Evolutionary conservation across 805 yeast genomes (phyloP).

Genomic region (Cyberlindnera euphorbiae): DNA sequence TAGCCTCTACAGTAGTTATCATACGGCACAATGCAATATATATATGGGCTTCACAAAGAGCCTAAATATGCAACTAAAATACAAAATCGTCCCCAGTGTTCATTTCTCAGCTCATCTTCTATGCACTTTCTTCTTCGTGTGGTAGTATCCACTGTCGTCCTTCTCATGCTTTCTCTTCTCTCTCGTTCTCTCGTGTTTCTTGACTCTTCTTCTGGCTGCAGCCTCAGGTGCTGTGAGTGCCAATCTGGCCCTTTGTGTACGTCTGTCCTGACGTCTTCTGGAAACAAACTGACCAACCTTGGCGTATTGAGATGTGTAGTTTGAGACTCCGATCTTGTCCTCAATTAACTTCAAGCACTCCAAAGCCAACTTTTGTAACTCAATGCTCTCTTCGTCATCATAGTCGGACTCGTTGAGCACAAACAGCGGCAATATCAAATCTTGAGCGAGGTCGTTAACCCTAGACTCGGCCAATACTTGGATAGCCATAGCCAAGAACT

Average conservation of each 20-base stretch:
- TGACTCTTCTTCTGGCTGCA: slow-evolving; percentile 73
- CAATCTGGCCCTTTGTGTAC: slow-evolving; percentile 67
- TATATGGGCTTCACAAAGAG: too few relatives aligned
- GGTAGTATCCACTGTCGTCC: slow-evolving; percentile 75
- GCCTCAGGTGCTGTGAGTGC: slow-evolving; percentile 75
- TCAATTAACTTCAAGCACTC: slow-evolving; percentile 71
- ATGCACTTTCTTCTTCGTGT: slow-evolving; percentile 41
- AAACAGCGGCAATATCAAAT: slow-evolving; percentile 50
- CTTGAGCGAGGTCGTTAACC: slow-evolving; percentile 39
- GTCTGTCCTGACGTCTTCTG: slow-evolving; percentile 69
- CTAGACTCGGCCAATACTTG: slow-evolving; percentile 44
- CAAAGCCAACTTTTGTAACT: slow-evolving; percentile 45
- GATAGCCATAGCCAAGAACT: slow-evolving; percentile 59
- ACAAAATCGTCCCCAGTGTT: too few relatives aligned
- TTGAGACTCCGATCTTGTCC: slow-evolving; percentile 63
- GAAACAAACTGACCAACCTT: slow-evolving; percentile 57
- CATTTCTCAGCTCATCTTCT: slow-evolving; percentile 7
- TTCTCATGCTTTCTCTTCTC: slow-evolving; percentile 72
- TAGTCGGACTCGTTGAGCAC: slow-evolving; percentile 41
- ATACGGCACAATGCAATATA: too few relatives aligned
- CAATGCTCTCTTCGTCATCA: slow-evolving; percentile 43
- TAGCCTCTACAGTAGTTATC: too few relatives aligned
- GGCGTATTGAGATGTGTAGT: slow-evolving; percentile 56
- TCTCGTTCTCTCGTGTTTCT: slow-evolving; percentile 68
- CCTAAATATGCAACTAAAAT: too few relatives aligned